phyloP scores from a whole-genome alignment of 2,329 filamentous ascomycete species.

The Botrytis galanthina region DNA sequence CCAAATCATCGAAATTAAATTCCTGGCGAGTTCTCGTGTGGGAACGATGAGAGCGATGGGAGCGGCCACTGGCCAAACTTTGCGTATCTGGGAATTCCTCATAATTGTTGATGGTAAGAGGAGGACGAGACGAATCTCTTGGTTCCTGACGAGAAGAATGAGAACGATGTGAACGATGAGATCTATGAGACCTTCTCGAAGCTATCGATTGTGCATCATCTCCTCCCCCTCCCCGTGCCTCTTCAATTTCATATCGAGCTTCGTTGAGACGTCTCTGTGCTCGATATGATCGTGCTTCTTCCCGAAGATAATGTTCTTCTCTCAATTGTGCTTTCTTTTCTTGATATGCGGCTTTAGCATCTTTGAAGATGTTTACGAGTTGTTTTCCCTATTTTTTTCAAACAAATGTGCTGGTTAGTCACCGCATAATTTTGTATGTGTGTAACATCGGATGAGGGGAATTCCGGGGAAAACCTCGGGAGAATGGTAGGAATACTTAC shows the following conservation, averaged over 20 bases:
- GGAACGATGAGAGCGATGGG: constrained; percentile 22
- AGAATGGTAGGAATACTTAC: constrained; percentile 50
- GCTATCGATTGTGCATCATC: constrained; percentile 19
- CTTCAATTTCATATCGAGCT: constrained; percentile 43
- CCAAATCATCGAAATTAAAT: constrained; percentile 6
- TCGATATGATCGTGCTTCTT: constrained; percentile 60
- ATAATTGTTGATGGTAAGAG: constrained; percentile 13
- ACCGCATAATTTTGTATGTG: constrained; percentile 2
- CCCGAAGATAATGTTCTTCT: constrained; percentile 61
- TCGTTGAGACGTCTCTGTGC: constrained; percentile 39
- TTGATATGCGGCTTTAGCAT: constrained; percentile 82
- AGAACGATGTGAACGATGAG: constrained; percentile 31
- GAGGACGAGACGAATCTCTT: constrained; percentile 19
- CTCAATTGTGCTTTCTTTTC: constrained; percentile 83
- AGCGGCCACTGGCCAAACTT: constrained; percentile 19
- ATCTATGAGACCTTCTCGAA: constrained; percentile 26
- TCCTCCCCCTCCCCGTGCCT: neutral
- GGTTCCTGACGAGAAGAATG: constrained; percentile 21
- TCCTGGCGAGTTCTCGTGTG: constrained; percentile 11
- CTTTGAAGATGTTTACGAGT: constrained; percentile 84
- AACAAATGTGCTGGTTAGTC: constrained; percentile 21
- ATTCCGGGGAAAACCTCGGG: constrained; percentile 6
- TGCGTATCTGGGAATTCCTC: constrained; percentile 12
- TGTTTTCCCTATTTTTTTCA: constrained; percentile 70
- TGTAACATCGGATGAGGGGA: constrained; percentile 8